Evolutionary conservation across 352 stramenopile species (phyloP), one percentile per base, ranked within the genome.

Genomic region (Phytophthora tentaculata): DNA sequence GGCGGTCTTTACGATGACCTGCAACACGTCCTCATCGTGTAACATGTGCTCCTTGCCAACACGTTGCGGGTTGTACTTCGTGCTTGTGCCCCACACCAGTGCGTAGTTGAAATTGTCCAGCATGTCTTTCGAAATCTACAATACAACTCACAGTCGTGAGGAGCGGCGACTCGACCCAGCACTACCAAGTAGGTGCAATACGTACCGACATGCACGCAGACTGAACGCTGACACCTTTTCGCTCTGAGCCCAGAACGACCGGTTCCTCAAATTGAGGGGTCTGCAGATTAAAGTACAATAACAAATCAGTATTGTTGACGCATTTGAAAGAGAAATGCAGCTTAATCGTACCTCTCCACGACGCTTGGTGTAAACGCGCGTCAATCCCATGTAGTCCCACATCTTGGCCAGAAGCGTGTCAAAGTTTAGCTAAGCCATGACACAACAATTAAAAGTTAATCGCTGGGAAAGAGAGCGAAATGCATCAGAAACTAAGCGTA

Each of bases 1-100:
- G 26, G 98, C 97, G 2, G 98, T 99, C 79, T 99, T 99, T 35
- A 97, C 97, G 19, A 99, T 97, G 62, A 99, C 97, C 69, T 99
- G 95, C 49, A 99, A 73, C 22, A 99, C 97, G 79, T 99, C 98
- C 84, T 99, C 97, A 80, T 99, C 98, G 32, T 96, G 73, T 12
- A 99, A 77, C 16, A 90, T 79, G 73, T 99, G 98, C 53, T 92
- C 89, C 49, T 99, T 91, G 55, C 97, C 97, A 37, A 95, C 86
- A 57, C 96, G 91, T 83, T 99, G 97, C 9, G 97, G 97, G 56
- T 98, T 97, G 78, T 99, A 98, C 72, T 99, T 99, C 20, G 97
- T 98, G 64, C 89, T 98, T 26, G 89, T 98, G 12, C 98, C 98
- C 98, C 98, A 99, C 53, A 99, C 97, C 45, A 99, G 76, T 16